Percentiles rank a stretch among this genome's conserved stretches.
These are phyloP conservation scores for Pseudevernia furfuracea DNA, from an alignment of 495 filamentous ascomycete species.

Conservation along the genomic window DNA sequence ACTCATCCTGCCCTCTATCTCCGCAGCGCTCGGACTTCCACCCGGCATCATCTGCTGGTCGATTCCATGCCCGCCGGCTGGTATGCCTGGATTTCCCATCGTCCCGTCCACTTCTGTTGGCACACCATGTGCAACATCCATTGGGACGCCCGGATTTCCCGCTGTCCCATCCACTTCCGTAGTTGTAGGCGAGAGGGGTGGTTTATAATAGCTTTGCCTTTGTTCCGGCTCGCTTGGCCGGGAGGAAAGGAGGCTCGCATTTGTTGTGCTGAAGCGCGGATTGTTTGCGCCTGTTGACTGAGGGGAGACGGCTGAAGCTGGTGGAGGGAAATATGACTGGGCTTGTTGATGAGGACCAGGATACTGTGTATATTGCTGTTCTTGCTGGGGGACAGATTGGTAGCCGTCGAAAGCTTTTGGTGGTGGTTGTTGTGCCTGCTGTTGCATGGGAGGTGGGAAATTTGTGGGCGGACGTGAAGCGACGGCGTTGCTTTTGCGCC, in stretches of 20 bases:
- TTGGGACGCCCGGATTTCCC: conserved; percentile 10
- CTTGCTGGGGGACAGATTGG: conserved; percentile 20
- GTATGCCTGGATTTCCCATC: conserved; percentile 12
- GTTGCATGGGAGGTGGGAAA: conserved; percentile 7
- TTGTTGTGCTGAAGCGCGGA: conserved; percentile 5
- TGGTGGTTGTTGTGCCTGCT: conserved; percentile 12
- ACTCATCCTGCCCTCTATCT: not conserved
- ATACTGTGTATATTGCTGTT: conserved; percentile 6
- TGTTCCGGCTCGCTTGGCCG: conserved; percentile 3
- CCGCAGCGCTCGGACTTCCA: conserved; percentile 6
- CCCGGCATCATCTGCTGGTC: not conserved
- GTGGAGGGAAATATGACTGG: not conserved
- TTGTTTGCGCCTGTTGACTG: conserved; percentile 1
- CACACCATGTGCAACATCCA: not conserved
- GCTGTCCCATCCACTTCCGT: conserved; percentile 17
- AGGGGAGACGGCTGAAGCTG: not conserved
- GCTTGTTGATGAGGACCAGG: conserved; percentile 1
- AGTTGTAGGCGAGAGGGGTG: conserved; percentile 11
- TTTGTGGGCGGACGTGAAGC: conserved; percentile 12
- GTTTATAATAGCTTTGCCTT: conserved; percentile 9
- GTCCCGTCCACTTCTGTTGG: conserved; percentile 20
- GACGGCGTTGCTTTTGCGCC: conserved; percentile 8
- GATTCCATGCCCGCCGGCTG: not conserved
- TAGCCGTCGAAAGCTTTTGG: conserved; percentile 16
- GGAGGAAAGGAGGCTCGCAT: not conserved